Percentiles rank a stretch among this genome's conserved stretches.
phyloP scores from a whole-genome alignment of 2,329 filamentous ascomycete species.

The Penicillium fuscoglaucum region DNA sequence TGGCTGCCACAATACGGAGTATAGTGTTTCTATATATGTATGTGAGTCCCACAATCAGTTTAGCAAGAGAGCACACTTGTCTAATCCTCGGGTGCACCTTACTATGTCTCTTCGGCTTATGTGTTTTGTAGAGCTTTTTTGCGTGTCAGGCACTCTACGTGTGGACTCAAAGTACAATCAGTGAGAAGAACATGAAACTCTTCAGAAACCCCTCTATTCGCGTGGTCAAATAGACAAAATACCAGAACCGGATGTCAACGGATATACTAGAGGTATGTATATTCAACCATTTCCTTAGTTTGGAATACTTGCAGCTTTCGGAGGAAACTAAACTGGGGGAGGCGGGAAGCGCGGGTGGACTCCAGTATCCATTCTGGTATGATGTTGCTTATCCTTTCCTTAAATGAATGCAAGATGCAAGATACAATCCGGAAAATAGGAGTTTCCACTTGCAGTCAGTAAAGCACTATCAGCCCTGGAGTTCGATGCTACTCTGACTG shows the following conservation, averaged over 20 bases:
- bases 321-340: neutral
- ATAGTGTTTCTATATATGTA: neutral
- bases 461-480: neutral
- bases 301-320: neutral
- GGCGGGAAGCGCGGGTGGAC: neutral
- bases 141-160: neutral
- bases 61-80: neutral
- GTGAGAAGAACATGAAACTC: neutral
- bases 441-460: neutral
- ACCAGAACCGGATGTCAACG: neutral
- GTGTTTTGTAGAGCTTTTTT: neutral
- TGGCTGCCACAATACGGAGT: neutral
- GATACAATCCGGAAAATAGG: neutral
- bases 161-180: neutral
- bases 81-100: neutral
- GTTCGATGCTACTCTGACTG: neutral
- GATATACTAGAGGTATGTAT: neutral
- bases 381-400: neutral
- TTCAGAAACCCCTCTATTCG: neutral
- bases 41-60: neutral
- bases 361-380: neutral
- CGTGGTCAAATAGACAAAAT: neutral
- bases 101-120: neutral
- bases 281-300: neutral
- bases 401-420: neutral